Conservation (phyloP, 306 rosid genomes). For the Malus domestica region ASM211411v1 NC_041805.1:2653001-2653500, state of each 20-base stretch:
- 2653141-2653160: not conserved
- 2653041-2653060: too few relatives aligned
- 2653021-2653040: not conserved
- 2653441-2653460: conserved; percentile 33
- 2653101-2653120: too few relatives aligned
- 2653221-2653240: conserved; percentile 10
- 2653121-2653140: too few relatives aligned
- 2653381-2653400: conserved; percentile 31
- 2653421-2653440: not conserved
- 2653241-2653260: conserved; percentile 21
- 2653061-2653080: too few relatives aligned
- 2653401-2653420: conserved; percentile 12
- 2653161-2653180: not conserved
- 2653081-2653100: too few relatives aligned
- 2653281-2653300: not conserved
- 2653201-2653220: not conserved
- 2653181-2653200: not conserved
- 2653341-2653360: conserved; percentile 15
- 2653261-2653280: not conserved
- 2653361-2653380: conserved; percentile 30
- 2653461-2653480: not conserved
- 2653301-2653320: not conserved
- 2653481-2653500: not conserved
- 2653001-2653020: too few relatives aligned
- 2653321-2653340: accelerated